Percentiles rank a stretch among this genome's conserved stretches.
Conservation (phyloP, 345 rosid genomes). For the Sapria himalayana region DNA sequence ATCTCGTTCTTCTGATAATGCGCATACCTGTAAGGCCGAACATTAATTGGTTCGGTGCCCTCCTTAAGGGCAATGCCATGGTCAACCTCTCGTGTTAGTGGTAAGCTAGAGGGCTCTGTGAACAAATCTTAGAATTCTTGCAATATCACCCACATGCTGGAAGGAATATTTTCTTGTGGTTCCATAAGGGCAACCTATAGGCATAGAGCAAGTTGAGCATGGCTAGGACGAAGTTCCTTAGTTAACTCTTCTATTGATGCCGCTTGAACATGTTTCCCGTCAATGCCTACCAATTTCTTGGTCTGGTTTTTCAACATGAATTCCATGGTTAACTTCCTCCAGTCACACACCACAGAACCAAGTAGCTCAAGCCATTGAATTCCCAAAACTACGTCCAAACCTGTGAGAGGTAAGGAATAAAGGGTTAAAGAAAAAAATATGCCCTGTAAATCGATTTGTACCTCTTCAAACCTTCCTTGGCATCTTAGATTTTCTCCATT, state of each 20-base stretch:
- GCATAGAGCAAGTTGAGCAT: neutral
- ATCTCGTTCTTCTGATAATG: neutral
- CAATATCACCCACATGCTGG: neutral
- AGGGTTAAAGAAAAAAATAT: neutral
- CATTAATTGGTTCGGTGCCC: neutral
- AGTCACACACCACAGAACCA: neutral
- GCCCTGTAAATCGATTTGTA: neutral
- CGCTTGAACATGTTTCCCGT: neutral
- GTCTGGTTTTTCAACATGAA: neutral
- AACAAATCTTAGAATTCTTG: neutral
- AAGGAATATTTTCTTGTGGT: neutral
- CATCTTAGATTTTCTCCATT: too few species aligned
- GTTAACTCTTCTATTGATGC: neutral
- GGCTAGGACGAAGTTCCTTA: neutral
- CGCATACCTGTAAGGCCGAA: conserved; percentile 1
- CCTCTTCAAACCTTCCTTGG: too few species aligned
- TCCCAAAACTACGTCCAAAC: too few species aligned
- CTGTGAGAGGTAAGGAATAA: conserved; percentile 1
- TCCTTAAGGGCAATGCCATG: neutral
- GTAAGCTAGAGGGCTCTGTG: neutral
- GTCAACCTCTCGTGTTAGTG: neutral
- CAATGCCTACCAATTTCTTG: neutral
- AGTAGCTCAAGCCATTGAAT: neutral
- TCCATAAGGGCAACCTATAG: neutral
- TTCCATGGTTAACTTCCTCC: neutral